Evolutionary conservation across 2,329 filamentous ascomycete species (phyloP).

Genomic region (Fusarium oligoseptatum): DNA sequence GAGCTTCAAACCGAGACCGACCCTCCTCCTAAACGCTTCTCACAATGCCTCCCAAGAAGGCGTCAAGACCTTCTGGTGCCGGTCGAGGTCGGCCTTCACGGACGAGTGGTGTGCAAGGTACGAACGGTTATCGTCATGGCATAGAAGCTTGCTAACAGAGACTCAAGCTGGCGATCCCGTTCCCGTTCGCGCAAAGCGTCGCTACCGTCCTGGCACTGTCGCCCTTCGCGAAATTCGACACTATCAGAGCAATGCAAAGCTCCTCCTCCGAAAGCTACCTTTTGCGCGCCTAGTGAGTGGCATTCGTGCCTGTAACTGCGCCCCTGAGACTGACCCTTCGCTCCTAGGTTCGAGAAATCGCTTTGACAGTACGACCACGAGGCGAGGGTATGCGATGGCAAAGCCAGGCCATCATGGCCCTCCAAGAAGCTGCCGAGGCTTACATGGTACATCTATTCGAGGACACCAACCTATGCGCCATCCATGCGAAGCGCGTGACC

Average conservation of each 20-base stretch:
- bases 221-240: conserved; percentile 92
- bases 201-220: conserved; percentile 84
- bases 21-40: conserved; percentile 18
- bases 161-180: conserved; percentile 78
- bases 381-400: conserved; percentile 90
- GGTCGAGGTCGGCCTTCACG: conserved; percentile 46
- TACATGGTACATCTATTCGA: conserved; percentile 98
- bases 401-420: conserved; percentile 90
- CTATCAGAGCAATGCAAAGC: conserved; percentile 90
- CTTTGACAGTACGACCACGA: conserved; percentile 71
- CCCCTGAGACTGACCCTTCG: conserved; percentile 22
- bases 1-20: conserved; percentile 3
- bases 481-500: conserved; percentile 96
- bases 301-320: neutral
- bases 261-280: conserved; percentile 84
- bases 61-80: conserved; percentile 27
- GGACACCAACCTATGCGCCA: conserved; percentile 85
- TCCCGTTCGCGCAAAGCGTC: conserved; percentile 70
- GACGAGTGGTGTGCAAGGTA: conserved; percentile 59
- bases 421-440: conserved; percentile 96
- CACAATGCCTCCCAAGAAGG: conserved; percentile 41
- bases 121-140: neutral
- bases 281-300: conserved; percentile 78
- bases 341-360: conserved; percentile 73
- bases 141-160: conserved; percentile 35